A percentile compares a stretch with the other conserved stretches of the same genome.
Evolutionary conservation across 805 yeast genomes (phyloP).

Genomic region (Huiozyma sinensis): DNA sequence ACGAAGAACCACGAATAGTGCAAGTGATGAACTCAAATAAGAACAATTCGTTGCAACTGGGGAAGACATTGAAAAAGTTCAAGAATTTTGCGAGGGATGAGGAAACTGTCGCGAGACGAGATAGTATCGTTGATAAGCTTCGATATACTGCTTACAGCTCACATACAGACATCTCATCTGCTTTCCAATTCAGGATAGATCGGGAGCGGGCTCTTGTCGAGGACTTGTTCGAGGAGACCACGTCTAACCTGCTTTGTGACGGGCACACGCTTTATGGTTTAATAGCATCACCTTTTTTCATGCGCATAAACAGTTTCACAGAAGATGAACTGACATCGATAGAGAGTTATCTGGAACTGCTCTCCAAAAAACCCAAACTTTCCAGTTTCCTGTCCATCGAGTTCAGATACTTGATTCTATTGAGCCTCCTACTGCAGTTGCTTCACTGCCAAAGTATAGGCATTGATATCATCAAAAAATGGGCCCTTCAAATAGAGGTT

Average conservation of each 20-base stretch:
- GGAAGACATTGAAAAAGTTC: not conserved
- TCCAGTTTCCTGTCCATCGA: conserved; percentile 14
- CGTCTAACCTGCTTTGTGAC: conserved; percentile 14
- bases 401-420: conserved; percentile 11
- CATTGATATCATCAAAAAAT: conserved; percentile 8
- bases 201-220: conserved; percentile 18
- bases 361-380: not conserved
- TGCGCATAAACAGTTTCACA: conserved; percentile 15
- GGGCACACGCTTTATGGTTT: conserved; percentile 12
- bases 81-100: conserved; percentile 2
- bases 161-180: conserved; percentile 6
- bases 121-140: conserved; percentile 15
- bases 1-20: conserved; percentile 11
- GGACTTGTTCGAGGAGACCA: conserved; percentile 9
- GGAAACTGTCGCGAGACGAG: conserved; percentile 1
- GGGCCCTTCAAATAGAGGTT: conserved; percentile 11
- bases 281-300: conserved; percentile 11
- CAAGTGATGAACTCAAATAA: conserved; percentile 6
- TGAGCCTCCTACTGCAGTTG: conserved; percentile 14
- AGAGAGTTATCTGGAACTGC: conserved; percentile 8
- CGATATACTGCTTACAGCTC: conserved; percentile 13
- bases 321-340: conserved; percentile 13
- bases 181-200: conserved; percentile 14
- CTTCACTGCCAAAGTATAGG: conserved; percentile 19
- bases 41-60: not conserved